phyloP scores from a whole-genome alignment of 352 stramenopile species.

The Phytophthora rubi region DNA sequence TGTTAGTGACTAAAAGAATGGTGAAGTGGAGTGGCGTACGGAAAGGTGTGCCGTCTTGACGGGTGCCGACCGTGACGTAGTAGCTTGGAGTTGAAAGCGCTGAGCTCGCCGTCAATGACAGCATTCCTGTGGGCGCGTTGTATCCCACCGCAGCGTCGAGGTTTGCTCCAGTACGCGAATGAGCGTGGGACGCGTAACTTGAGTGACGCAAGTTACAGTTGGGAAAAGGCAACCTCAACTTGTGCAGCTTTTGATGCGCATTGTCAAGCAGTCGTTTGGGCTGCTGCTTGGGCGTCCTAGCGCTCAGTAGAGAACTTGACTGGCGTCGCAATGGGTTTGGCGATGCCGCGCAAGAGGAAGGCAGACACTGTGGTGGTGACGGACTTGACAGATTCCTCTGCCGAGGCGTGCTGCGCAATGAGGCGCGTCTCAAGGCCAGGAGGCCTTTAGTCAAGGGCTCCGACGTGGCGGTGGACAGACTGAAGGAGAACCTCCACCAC shows the following conservation, averaged over 20 bases:
- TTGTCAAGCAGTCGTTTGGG: neutral
- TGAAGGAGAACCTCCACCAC: neutral
- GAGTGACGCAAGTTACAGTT: no score
- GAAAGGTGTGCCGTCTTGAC: conserved; percentile 44
- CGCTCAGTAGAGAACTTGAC: no score
- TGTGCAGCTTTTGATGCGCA: neutral
- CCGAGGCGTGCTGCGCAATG: neutral
- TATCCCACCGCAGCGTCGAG: no score
- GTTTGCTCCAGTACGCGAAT: no score
- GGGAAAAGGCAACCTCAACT: neutral
- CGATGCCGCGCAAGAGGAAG: no score
- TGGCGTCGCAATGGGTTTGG: no score
- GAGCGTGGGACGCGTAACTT: no score
- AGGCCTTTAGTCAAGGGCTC: neutral
- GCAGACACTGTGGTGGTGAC: no score
- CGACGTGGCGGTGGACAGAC: neutral
- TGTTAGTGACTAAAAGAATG: neutral
- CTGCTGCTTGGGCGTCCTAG: no score
- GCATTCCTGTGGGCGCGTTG: neutral
- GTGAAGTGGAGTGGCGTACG: conserved; percentile 30
- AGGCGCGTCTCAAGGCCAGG: neutral
- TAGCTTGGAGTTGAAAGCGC: conserved; percentile 20
- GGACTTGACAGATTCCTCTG: neutral
- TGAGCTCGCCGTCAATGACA: conserved; percentile 12
- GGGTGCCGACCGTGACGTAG: conserved; percentile 40